Evolutionary conservation across 2,329 filamentous ascomycete species (phyloP), one percentile per base, ranked within the genome.

Genomic region (Botryotinia calthae): DNA sequence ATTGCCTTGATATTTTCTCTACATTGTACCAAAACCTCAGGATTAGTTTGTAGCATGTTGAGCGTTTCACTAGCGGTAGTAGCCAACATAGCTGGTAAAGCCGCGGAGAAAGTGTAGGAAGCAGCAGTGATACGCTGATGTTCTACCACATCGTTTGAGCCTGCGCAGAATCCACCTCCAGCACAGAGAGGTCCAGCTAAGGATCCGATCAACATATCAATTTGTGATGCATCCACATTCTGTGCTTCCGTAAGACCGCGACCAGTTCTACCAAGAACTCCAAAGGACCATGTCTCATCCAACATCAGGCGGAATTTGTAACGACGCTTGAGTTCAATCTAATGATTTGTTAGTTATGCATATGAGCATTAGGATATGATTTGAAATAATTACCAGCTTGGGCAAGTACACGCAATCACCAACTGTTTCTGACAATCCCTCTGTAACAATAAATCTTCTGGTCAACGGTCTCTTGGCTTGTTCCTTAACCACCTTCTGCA

Each of bases 291-390:
- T 1, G 95, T 97, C 85, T 99, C 96, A 82, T 99, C 96, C 54
- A 99, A 90, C 76, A 98, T 97, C 72, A 99, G 89, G 79, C 96
- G 94, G 85, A 98, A 99, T 84, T 98, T 99, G 88, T 98, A 98
- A 82, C 92, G 93, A 77, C 95, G 90, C 84, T 98, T 98, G 77
- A 99, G 87, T 81, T 97, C 95, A 76, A 98, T 87, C 91, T 93
- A 76, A 6, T 25, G 66, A 28, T 20, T 12, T 44, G 64, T 75
- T 71, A 74, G 74, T 34, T 40, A 5, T 66, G 9, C n/a, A 25
- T 40, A 31, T 40, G 44, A 7, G 8, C 61, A 31, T 22, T 20
- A 22, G 64, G 54, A 20, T 12, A 22, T 59, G 25, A 25, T 34
- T 66, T 46, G 40, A 48, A 14, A 34, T 8, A 82, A 89, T 81